A percentile compares a stretch with the other conserved stretches of the same genome.
Evolutionary conservation across 352 stramenopile species (phyloP).

Genomic region (Pythium guiyangense): DNA sequence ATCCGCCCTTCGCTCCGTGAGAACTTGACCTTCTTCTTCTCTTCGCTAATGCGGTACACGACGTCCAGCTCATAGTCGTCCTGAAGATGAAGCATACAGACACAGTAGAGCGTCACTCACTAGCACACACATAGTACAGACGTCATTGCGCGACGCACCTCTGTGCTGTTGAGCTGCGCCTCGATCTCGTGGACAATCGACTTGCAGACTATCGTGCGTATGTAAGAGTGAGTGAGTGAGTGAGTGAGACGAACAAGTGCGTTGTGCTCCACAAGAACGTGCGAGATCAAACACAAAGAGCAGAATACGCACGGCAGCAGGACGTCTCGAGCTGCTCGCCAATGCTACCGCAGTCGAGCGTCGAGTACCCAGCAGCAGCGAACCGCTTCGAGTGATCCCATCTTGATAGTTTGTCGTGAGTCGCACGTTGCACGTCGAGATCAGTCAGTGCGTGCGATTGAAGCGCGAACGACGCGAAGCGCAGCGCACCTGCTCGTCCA

Average conservation of each 20-base stretch:
- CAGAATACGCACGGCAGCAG: constrained; percentile 60
- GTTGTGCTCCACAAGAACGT: background rate
- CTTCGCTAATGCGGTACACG: constrained; percentile 82
- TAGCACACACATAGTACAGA: background rate
- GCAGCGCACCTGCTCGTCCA: constrained; percentile 50
- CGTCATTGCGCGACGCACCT: constrained; percentile 17
- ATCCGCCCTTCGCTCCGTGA: constrained; percentile 79
- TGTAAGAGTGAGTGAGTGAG: too few relatives aligned
- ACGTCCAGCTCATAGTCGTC: constrained; percentile 82
- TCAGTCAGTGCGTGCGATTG: background rate
- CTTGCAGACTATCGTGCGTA: constrained; percentile 83
- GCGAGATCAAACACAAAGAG: too few relatives aligned
- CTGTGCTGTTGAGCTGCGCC: constrained; percentile 70
- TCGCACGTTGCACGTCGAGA: background rate
- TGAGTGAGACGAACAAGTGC: background rate
- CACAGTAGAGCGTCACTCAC: background rate
- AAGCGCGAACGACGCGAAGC: too few relatives aligned
- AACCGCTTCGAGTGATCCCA: constrained; percentile 85
- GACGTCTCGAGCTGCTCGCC: constrained; percentile 45
- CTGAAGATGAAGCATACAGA: constrained; percentile 13
- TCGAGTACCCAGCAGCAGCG: constrained; percentile 42
- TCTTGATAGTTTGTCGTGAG: constrained; percentile 16
- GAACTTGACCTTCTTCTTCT: constrained; percentile 85
- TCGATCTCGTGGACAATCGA: constrained; percentile 82
- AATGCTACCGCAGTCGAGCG: constrained; percentile 60